Evolutionary conservation across 768 basidiomycete genomes (phyloP), one percentile per base, ranked within the genome.

Genomic region (Boletus insuetus): DNA sequence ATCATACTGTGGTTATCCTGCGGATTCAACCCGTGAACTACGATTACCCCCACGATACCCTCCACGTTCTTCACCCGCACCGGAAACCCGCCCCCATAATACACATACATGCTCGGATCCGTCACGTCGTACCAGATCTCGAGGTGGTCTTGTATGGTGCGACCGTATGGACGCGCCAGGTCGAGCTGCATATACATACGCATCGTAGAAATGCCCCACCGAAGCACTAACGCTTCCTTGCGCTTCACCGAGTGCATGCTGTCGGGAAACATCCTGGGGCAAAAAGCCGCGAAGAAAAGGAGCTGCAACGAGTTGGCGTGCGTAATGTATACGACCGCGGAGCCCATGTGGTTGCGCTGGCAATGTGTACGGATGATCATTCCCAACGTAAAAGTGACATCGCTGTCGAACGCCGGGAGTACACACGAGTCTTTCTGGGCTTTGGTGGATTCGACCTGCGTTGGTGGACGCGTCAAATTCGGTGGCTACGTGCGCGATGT

Each of bases 301-400:
- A 68, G 43, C 32, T 74, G 72, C 42, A 56, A 55, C 6, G 55
- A 57, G 54, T 67, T 70, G 6, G 66, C 73, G 24, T 68, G 67
- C 0, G 63, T 56, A 31, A 73, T 66, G 49, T 64, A 66, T 41
- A 73, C 34, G 17, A 72, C 65, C 11, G 48, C 66, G 3, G 72
- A 59, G 6, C 51, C 54, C 0, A 59, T 44, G 43, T 61, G 64
- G 0, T 54, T 53, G 34, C 34, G 34, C 16, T 62, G 60, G 22
- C 60, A 55, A 13, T 51, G 51, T 3, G 51, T 20, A 11, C 71
- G 69, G 41, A 73, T 62, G 49, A 63, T 50, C 31, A 49, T 59
- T 10, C 72, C 72, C 24, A 73, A 43, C 20, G 65, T 65, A 69
- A 71, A 73, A 1, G 72, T 69, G 42, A 71, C 70, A 46, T 67